phyloP scores from a whole-genome alignment of 2,329 filamentous ascomycete species.

The Pyrenophora teres region DNA sequence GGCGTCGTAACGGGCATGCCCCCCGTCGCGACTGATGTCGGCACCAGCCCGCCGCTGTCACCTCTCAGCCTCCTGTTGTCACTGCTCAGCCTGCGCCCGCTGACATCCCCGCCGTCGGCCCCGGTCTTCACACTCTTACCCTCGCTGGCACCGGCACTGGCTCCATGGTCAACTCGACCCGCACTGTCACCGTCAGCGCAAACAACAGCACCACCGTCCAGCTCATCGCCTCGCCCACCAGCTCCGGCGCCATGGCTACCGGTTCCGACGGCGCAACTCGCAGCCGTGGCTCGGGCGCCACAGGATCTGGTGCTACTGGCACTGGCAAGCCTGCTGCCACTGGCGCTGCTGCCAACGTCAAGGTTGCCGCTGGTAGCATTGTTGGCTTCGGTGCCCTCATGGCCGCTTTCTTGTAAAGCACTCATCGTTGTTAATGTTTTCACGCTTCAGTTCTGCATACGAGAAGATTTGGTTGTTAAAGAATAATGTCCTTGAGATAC shows the following conservation, averaged over 20 bases:
- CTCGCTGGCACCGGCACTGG: slow-evolving; percentile 30
- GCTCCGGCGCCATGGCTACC: slow-evolving; percentile 14
- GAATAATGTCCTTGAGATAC: slow-evolving; percentile 40
- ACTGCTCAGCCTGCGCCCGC: slow-evolving; percentile 34
- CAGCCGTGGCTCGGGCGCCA: slow-evolving; percentile 13
- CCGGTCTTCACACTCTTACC: slow-evolving; percentile 43
- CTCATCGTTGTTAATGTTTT: not conserved
- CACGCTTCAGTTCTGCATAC: not conserved
- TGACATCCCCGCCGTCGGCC: slow-evolving; percentile 44
- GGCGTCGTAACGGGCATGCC: slow-evolving; percentile 42
- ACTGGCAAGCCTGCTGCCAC: slow-evolving; percentile 2
- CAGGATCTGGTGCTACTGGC: slow-evolving; percentile 22
- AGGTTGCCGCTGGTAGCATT: slow-evolving; percentile 37
- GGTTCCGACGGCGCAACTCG: slow-evolving; percentile 14
- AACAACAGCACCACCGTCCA: slow-evolving; percentile 43
- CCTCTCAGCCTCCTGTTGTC: slow-evolving; percentile 27
- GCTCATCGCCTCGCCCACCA: slow-evolving; percentile 17
- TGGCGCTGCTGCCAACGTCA: slow-evolving; percentile 39
- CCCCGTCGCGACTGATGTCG: slow-evolving; percentile 29
- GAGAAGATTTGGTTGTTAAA: slow-evolving; percentile 4
- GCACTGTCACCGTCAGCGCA: slow-evolving; percentile 40
- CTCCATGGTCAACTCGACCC: slow-evolving; percentile 35
- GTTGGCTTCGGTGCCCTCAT: slow-evolving; percentile 45
- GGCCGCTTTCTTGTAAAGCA: slow-evolving; percentile 45
- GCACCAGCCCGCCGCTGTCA: slow-evolving; percentile 32